A percentile compares a stretch with the other conserved stretches of the same genome.
phyloP scores from a whole-genome alignment of 2,329 filamentous ascomycete genomes.

The Setomelanomma holmii region DNA sequence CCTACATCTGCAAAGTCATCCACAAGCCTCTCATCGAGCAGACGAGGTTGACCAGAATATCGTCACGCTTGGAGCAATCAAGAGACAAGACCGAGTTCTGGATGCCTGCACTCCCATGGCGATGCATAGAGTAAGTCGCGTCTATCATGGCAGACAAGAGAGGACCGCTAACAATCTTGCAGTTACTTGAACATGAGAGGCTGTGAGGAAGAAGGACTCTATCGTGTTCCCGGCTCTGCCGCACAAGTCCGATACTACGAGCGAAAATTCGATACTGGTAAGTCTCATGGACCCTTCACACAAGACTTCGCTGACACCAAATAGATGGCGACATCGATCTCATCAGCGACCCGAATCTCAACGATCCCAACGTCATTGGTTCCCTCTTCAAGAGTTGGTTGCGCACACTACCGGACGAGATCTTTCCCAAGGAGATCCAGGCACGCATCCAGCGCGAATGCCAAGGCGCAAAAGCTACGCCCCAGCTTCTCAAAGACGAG shows the following conservation, averaged over 20 bases:
- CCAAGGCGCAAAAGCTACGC: slow-evolving; percentile 77
- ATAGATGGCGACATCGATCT: slow-evolving; percentile 86
- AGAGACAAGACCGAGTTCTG: slow-evolving; percentile 97
- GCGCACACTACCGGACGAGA: slow-evolving; percentile 89
- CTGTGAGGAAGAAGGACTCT: slow-evolving; percentile 91
- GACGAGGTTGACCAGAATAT: slow-evolving; percentile 88
- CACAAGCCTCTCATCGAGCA: slow-evolving; percentile 87
- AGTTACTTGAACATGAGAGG: slow-evolving; percentile 92
- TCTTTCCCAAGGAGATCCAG: slow-evolving; percentile 86
- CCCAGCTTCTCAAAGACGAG: slow-evolving; percentile 86
- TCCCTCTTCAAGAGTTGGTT: slow-evolving; percentile 98
- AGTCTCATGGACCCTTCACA: slow-evolving; percentile 18
- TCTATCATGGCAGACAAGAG: neutral
- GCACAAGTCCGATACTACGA: slow-evolving; percentile 95
- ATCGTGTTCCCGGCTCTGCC: slow-evolving; percentile 88
- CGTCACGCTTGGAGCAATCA: slow-evolving; percentile 84
- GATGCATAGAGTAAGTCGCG: slow-evolving; percentile 82
- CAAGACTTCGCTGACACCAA: slow-evolving; percentile 13
- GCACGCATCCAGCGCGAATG: slow-evolving; percentile 82
- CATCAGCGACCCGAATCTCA: slow-evolving; percentile 84
- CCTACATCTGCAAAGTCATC: slow-evolving; percentile 84
- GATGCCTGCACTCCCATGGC: slow-evolving; percentile 96
- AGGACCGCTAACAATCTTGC: slow-evolving; percentile 18
- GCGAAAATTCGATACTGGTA: slow-evolving; percentile 85
- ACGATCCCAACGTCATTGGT: slow-evolving; percentile 95